A percentile compares a stretch with the other conserved stretches of the same genome.
Conservation (phyloP, 2,329 filamentous ascomycete genomes). For the Penicillium sp. region DNA sequence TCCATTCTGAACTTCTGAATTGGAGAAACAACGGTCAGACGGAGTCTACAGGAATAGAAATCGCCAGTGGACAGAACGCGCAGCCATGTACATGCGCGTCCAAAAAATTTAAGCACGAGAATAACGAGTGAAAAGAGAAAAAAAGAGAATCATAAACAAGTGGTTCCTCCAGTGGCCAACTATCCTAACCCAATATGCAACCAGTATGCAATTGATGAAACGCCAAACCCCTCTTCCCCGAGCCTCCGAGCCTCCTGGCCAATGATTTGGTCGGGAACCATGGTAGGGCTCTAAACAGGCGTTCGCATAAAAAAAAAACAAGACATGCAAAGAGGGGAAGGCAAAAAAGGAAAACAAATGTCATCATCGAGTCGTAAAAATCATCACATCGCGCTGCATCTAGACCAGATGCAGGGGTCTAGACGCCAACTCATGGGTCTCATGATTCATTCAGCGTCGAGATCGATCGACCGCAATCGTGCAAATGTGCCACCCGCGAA, state of each 20-base stretch:
- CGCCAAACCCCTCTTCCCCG: slow-evolving; percentile 6
- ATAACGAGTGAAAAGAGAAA: background rate
- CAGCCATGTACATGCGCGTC: slow-evolving; percentile 8
- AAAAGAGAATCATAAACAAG: background rate
- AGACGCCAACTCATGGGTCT: slow-evolving; percentile 7
- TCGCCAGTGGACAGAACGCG: slow-evolving; percentile 13
- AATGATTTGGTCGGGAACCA: slow-evolving; percentile 5
- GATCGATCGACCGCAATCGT: background rate
- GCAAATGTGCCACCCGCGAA: background rate
- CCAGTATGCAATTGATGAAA: background rate
- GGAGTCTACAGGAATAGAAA: slow-evolving; percentile 8
- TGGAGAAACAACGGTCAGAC: slow-evolving; percentile 12
- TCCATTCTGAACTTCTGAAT: background rate
- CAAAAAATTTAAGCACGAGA: slow-evolving; percentile 1
- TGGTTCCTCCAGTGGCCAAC: background rate
- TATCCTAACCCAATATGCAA: no score
- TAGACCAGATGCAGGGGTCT: slow-evolving; percentile 2
- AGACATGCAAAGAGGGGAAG: slow-evolving; percentile 3
- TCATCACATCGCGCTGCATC: slow-evolving; percentile 2
- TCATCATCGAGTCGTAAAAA: slow-evolving; percentile 3
- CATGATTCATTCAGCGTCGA: slow-evolving; percentile 7
- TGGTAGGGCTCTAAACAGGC: slow-evolving; percentile 1
- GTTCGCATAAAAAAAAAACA: slow-evolving; percentile 1
- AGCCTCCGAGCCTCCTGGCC: slow-evolving; percentile 7
- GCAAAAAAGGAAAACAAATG: slow-evolving; percentile 8